phyloP scores from a whole-genome alignment of 108 stramenopile genomes.

The Asterionellopsis glacialis region DNA sequence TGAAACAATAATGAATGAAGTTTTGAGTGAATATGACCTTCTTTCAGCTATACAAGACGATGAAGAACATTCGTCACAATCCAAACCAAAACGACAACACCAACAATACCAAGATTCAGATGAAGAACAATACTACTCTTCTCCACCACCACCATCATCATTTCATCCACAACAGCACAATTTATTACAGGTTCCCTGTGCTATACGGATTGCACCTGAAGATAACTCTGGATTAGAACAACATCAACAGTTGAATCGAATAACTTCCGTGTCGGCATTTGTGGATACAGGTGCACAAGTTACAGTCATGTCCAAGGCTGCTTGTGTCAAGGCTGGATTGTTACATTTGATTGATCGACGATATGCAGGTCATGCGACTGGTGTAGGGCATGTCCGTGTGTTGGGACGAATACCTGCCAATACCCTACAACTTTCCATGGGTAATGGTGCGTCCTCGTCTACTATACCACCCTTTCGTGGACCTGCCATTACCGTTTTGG shows the following conservation, averaged over 20 bases:
- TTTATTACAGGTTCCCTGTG: constrained; percentile 9
- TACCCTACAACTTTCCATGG: constrained; percentile 29
- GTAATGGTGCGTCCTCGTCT: constrained; percentile 5
- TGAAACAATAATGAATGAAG: too few species aligned
- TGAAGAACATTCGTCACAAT: too few species aligned
- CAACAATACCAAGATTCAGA: too few species aligned
- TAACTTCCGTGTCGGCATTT: constrained; percentile 14
- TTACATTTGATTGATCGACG: constrained; percentile 55
- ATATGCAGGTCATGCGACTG: constrained; percentile 58
- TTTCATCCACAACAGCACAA: constrained; percentile 2
- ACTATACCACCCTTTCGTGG: background rate
- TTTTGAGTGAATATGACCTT: too few species aligned
- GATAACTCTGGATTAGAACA: background rate
- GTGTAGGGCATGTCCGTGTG: constrained; percentile 50
- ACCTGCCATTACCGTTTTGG: constrained; percentile 48
- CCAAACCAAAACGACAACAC: too few species aligned
- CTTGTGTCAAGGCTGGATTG: constrained; percentile 37
- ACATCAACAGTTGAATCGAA: background rate
- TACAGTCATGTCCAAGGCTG: constrained; percentile 49
- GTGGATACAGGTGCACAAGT: constrained; percentile 67
- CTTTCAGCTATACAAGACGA: too few species aligned
- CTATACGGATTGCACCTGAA: background rate
- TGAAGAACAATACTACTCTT: too few species aligned
- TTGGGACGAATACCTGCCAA: constrained; percentile 55
- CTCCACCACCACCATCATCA: background rate